phyloP scores from a whole-genome alignment of 1,284 basidiomycete genomes.

The Microbotryum scabiosae region DNA sequence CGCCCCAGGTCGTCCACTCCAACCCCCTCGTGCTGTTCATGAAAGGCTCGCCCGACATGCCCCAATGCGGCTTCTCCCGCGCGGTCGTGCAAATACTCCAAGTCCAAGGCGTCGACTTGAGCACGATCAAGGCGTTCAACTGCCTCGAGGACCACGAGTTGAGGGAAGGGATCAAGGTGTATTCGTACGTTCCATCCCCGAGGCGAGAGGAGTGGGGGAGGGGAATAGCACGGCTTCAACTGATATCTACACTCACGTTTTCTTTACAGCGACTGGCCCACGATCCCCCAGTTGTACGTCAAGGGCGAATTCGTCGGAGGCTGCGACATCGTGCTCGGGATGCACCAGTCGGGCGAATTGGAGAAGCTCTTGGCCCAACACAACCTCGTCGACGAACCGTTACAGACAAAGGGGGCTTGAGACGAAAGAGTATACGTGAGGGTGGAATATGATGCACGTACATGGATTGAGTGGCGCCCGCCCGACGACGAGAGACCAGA shows the following conservation, averaged over 20 bases:
- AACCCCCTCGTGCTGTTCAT: constrained; percentile 84
- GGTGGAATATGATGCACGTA: neutral
- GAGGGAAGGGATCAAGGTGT: constrained; percentile 82
- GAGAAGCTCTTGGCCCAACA: constrained; percentile 71
- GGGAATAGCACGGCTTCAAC: neutral
- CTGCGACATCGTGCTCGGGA: constrained; percentile 86
- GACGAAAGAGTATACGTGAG: too few relatives aligned
- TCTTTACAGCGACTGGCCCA: constrained; percentile 84
- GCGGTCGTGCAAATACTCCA: constrained; percentile 87
- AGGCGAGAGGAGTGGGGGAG: neutral
- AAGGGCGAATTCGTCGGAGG: constrained; percentile 94
- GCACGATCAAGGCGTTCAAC: constrained; percentile 68
- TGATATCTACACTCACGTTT: too few relatives aligned
- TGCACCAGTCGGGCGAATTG: constrained; percentile 95
- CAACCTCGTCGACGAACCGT: constrained; percentile 48
- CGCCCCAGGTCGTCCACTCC: constrained; percentile 52
- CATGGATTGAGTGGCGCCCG: too few relatives aligned
- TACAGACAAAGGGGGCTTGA: neutral
- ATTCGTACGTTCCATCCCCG: constrained; percentile 56
- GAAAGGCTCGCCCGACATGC: constrained; percentile 71
- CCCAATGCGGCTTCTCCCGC: constrained; percentile 81
- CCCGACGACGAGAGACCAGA: neutral
- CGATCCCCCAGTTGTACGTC: constrained; percentile 90
- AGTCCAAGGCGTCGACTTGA: constrained; percentile 68
- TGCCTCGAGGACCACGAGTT: constrained; percentile 80